Base-by-base conservation (phyloP, 306 rosid genomes). In the Begonia loranthoides region DNA sequence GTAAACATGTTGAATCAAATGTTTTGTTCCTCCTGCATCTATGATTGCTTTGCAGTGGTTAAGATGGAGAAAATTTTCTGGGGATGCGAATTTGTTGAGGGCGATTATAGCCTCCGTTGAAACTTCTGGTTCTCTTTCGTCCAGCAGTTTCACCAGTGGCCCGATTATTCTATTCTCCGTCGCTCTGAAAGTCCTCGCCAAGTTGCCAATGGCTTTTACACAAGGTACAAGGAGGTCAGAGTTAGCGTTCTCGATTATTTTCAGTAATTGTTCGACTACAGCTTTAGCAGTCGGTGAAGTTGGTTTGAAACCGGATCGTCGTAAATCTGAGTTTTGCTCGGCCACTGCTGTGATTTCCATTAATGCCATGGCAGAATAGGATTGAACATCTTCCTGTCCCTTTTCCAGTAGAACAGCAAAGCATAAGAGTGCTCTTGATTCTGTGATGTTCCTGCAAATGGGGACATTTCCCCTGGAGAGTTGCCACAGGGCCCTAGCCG, bases 241-340 rank as follows among this genome's bases (percentile, higher is more conserved):
- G 1, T 79, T 65, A 0, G 63, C 87, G 28, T 45, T 66, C 9
- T 76, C 52, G 0, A 82, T 57, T 3, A 79, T 24, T 9, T 65
- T 78, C 1, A 82, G 66, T 17, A 79, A 15, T 19, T 79, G 81
- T 5, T 79, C 87, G 3, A 73, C 70, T 2, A 87, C 54, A 87
- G 36, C 36, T 28, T 28, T 28, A 0, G 36, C 36, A 5, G 36
- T 28, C 36, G 36, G 36, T 28, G 36, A 71, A 22, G 81, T 79
- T 4, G 87, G 93, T 57, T 82, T 82, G 79, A 82, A 82, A 6
- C 81, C 81, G 8, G 74, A 68, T 41, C 83, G 93, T 41, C 93
- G 69, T 17, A 82, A 33, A 45, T 79, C 83, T 0, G 83, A 2
- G 17, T 73, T 70, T 19, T 73, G 75, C 57, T 76, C 87, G 0